A percentile compares a stretch with the other conserved stretches of the same genome.
Evolutionary conservation across 164 flowering plant species (phyloP).

Genomic region (Dillenia suffruticosa): DNA sequence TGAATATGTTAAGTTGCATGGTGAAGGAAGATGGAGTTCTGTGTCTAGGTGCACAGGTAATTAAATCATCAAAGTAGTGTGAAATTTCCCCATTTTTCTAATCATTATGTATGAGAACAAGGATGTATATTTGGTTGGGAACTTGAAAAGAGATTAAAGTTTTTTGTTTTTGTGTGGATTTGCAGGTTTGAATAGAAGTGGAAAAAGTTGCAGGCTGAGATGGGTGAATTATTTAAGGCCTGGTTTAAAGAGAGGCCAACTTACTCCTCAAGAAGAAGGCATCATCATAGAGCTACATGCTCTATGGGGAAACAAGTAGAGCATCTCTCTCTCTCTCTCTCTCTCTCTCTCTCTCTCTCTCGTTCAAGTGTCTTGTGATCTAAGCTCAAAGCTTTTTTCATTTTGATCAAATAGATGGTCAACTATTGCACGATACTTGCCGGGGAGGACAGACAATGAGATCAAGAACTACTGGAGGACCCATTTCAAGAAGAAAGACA

Average conservation of each 20-base stretch:
- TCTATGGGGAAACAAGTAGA: constrained; percentile 60
- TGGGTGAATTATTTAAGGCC: constrained; percentile 72
- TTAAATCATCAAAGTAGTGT: background rate
- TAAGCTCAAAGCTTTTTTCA: background rate
- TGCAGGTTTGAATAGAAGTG: constrained; percentile 51
- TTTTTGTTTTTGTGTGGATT: background rate
- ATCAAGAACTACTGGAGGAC: constrained; percentile 41
- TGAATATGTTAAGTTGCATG: constrained; percentile 41
- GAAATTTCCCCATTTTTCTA: background rate
- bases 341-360: no score
- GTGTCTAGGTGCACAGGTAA: constrained; percentile 50
- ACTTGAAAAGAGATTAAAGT: no score
- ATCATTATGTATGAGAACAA: no score
- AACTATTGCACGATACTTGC: constrained; percentile 48
- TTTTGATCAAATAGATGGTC: constrained; percentile 40
- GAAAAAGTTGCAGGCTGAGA: constrained; percentile 57
- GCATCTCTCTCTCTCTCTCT: no score
- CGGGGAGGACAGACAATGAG: no score
- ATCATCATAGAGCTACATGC: constrained; percentile 58
- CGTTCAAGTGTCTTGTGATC: no score
- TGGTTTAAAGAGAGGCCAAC: constrained; percentile 50
- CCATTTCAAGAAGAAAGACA: constrained; percentile 46
- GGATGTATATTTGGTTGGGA: no score
- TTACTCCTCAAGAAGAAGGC: constrained; percentile 58
- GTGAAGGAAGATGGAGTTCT: constrained; percentile 65